Base-by-base conservation (phyloP, 768 basidiomycete genomes). In the Tylopilus sp. region DNA sequence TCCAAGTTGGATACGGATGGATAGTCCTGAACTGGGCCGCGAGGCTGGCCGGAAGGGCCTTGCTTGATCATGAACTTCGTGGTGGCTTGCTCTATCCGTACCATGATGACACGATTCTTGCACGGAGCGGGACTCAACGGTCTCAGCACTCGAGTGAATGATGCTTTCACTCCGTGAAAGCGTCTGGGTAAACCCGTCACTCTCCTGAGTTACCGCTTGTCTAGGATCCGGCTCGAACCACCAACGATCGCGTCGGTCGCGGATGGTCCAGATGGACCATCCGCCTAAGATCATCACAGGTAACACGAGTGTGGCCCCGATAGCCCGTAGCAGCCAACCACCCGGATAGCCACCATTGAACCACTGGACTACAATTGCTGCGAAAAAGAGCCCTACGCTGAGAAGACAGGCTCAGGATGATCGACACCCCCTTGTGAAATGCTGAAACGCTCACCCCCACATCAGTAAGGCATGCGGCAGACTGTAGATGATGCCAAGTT, bases 391-490 rank as follows among this genome's bases (percentile, higher is more conserved):
- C 13, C 63, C 10, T 58, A 69, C 67, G 15, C 68, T 71, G 18
- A 12, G 13, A 25, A 23, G 25, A 15, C 2, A 11, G 15, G 21
- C 9, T 59, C 15, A 60, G 30, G 12, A 12, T 18, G 42, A 44
- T 35, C n/a, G n/a, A 8, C 6, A n/a, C n/a, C 40, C n/a, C 6
- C 18, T 6, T 12, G 28, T 9, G 15, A 31, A 1, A 36, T n/a
- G 11, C 28, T 28, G 31, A 23, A 21, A 23, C 13, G 73, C 80
- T 66, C 57, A 81, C 82, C 74, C 75, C 81, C 81, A 83, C 70
- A 83, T 75, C 39, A 83, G 68, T 20, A 82, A 65, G 1, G 79
- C 77, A 49, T 80, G 78, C 0, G 82, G 82, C 9, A 83, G 57
- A 51, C 78, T 77, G 51, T 80, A 81, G 48, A 80, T 56, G 17